Evolutionary conservation across 78 protist species (phyloP), one percentile per base, ranked within the genome.

Genomic region (Capsaspora owczarzaki): DNA sequence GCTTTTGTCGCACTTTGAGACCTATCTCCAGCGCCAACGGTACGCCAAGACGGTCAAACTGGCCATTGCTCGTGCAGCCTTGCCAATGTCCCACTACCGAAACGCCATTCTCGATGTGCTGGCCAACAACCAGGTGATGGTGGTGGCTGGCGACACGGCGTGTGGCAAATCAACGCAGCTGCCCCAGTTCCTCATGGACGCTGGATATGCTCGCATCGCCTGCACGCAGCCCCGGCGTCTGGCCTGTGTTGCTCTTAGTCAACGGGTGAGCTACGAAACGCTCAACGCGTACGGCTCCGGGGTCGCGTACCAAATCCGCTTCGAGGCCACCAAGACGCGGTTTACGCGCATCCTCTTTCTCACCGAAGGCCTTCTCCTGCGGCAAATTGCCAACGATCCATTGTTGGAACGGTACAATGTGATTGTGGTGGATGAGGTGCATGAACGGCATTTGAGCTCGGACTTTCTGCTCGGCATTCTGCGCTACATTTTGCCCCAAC

Each of bases 201-300:
- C 35, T 19, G 77, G 33, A 0, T 33, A 0, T 20, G 14, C 53
- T 25, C 10, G 25, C 72, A 29, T 77, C 14, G 92, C 88, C 25
- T 56, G 84, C 72, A 85, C 94, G 31, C 96, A 90, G 89, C 96
- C 94, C 1, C 49, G 94, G 27, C 83, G 94, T 14, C 43, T 93
- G 31, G 72, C 93, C 1, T 93, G 93, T 22, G 68, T 77, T 0
- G 3, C 87, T 0, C 78, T 93, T 4, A 93, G 94, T 8, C 53
- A 47, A 74, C 87, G 94, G 16, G 96, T 93, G 3, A 94, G 92
- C 27, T 31, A 33, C 5, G 94, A 93, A 85, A 40, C 89, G 1
- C 78, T 74, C 61, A 81, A 76, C 74, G 3, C 42, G 10, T 0
- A 76, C 61, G 92, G 92, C 14, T 53, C 20, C 46, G 79, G 46